Percentiles rank a stretch among this genome's conserved stretches.
Evolutionary conservation across 306 rosid species (phyloP).

Genomic region (Vigna hirtella): DNA sequence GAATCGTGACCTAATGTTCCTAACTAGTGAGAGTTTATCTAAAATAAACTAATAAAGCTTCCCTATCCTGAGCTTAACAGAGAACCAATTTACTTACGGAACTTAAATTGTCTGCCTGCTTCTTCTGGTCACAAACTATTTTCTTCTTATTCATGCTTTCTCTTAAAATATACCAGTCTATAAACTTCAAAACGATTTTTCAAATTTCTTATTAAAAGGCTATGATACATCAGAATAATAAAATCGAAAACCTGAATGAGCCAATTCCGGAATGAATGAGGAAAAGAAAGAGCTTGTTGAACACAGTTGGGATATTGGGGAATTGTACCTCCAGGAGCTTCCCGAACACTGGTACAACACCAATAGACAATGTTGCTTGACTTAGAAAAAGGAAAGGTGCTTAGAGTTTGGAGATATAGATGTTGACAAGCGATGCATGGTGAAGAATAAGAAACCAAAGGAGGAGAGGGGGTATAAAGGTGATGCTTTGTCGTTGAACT

Average conservation of each 20-base stretch:
- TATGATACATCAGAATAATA: neutral
- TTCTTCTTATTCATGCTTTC: slow-evolving; percentile 27
- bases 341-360: slow-evolving; percentile 35
- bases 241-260: neutral
- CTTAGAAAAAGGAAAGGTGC: slow-evolving; percentile 47
- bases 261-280: slow-evolving; percentile 1
- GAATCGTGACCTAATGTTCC: slow-evolving; percentile 36
- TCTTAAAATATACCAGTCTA: neutral
- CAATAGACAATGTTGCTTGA: slow-evolving; percentile 39
- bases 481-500: slow-evolving; percentile 65
- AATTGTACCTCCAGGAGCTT: slow-evolving; percentile 45
- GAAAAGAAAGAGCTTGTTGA: slow-evolving; percentile 41
- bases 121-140: slow-evolving; percentile 34
- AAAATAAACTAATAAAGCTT: slow-evolving; percentile 20
- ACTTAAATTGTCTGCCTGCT: slow-evolving; percentile 13
- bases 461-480: slow-evolving; percentile 51
- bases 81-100: slow-evolving; percentile 40
- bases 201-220: slow-evolving; percentile 5
- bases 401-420: slow-evolving; percentile 40
- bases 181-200: neutral
- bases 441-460: slow-evolving; percentile 53
- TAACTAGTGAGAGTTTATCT: slow-evolving; percentile 8
- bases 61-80: slow-evolving; percentile 23
- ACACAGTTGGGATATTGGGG: slow-evolving; percentile 46
- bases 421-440: slow-evolving; percentile 52